Evolutionary conservation across 306 rosid species (phyloP).

Genomic region (Rosa rugosa): DNA sequence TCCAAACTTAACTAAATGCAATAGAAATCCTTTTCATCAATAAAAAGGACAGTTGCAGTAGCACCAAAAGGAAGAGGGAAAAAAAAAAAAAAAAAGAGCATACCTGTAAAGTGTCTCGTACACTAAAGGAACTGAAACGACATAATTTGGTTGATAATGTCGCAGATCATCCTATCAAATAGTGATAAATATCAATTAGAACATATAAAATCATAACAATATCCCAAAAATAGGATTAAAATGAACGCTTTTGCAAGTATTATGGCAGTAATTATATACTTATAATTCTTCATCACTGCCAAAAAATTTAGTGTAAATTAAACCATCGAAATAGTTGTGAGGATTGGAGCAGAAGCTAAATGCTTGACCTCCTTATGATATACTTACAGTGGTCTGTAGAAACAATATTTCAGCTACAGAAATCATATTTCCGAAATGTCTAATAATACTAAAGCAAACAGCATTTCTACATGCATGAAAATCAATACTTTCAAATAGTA

Average conservation of each 20-base stretch:
- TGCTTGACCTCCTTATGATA: neutral
- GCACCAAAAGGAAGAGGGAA: neutral
- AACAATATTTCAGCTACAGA: neutral
- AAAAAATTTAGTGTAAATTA: neutral
- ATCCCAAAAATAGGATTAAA: neutral
- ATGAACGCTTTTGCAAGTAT: neutral
- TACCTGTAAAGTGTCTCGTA: conserved; percentile 94
- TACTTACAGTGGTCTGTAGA: neutral
- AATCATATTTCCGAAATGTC: neutral
- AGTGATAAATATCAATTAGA: conserved; percentile 16
- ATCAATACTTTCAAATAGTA: conserved; percentile 19
- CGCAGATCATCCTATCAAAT: conserved; percentile 66
- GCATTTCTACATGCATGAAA: conserved; percentile 10
- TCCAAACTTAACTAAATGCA: neutral
- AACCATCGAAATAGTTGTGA: neutral
- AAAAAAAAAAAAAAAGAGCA: neutral
- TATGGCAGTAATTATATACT: neutral
- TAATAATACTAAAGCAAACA: neutral
- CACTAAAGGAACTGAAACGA: conserved; percentile 89
- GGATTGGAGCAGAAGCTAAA: neutral
- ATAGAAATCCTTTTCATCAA: neutral
- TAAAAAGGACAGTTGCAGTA: neutral
- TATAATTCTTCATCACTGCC: neutral
- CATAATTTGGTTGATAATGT: conserved; percentile 64
- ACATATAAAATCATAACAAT: neutral